Percentiles rank a stretch among this genome's conserved stretches.
phyloP scores from a whole-genome alignment of 345 rosid genomes.

The Linum usitatissimum region DNA sequence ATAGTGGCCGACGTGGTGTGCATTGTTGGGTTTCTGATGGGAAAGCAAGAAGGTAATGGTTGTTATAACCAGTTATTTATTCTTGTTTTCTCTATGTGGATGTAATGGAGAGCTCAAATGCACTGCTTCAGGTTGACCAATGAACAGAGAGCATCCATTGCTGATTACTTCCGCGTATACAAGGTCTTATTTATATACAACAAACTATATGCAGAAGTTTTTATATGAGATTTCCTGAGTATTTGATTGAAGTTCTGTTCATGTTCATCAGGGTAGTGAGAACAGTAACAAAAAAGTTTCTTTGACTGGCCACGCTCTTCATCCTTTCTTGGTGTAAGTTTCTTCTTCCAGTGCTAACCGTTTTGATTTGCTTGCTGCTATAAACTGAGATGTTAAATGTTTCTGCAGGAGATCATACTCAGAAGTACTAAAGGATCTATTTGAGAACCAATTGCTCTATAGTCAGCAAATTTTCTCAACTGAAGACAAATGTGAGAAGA shows the following conservation, averaged over 20 bases:
- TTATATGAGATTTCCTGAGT: constrained; percentile 3
- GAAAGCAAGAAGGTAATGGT: constrained; percentile 70
- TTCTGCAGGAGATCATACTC: constrained; percentile 70
- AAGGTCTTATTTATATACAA: constrained; percentile 33
- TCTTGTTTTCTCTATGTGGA: neutral
- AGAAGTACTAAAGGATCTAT: constrained; percentile 58
- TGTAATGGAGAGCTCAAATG: constrained; percentile 5
- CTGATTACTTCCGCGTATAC: constrained; percentile 73
- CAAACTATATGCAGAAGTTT: neutral
- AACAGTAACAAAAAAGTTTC: constrained; percentile 65
- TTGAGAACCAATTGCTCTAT: constrained; percentile 59
- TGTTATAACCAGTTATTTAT: neutral
- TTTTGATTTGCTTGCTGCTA: too few species aligned
- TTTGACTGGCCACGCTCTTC: constrained; percentile 55
- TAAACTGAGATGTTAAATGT: too few species aligned
- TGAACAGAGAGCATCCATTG: constrained; percentile 1
- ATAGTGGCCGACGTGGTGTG: constrained; percentile 92
- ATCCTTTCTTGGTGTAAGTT: constrained; percentile 84
- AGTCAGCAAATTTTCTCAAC: constrained; percentile 52
- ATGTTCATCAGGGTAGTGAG: constrained; percentile 59
- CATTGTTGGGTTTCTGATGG: constrained; percentile 98
- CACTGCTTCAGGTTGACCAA: constrained; percentile 35
- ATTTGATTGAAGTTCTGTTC: constrained; percentile 6
- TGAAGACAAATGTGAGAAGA: constrained; percentile 76
- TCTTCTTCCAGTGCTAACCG: neutral